Conservation (phyloP, 2,329 filamentous ascomycete genomes). For the Hansfordia pulvinata region DNA sequence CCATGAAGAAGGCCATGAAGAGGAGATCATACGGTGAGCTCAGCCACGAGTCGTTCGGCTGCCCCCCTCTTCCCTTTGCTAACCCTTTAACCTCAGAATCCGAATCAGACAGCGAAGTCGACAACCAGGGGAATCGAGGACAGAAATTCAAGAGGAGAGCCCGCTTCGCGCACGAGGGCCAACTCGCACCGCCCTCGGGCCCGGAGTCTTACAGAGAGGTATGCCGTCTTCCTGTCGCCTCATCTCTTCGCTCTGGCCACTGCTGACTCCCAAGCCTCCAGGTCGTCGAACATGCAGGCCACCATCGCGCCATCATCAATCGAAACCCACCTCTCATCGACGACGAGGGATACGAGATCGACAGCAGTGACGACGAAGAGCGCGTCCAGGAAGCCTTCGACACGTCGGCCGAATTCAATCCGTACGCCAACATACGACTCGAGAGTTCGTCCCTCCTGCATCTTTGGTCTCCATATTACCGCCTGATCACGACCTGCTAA, state of each 20-base stretch:
- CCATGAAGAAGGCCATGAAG: slow-evolving; percentile 55
- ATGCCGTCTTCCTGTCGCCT: slow-evolving; percentile 13
- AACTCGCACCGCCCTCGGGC: slow-evolving; percentile 51
- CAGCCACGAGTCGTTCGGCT: slow-evolving; percentile 1
- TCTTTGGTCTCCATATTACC: not conserved
- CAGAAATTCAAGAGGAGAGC: slow-evolving; percentile 69
- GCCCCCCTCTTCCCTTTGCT: slow-evolving; percentile 10
- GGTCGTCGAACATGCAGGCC: slow-evolving; percentile 62
- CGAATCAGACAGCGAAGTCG: slow-evolving; percentile 63
- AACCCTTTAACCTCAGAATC: slow-evolving; percentile 40
- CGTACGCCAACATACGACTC: slow-evolving; percentile 58
- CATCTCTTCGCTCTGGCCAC: not conserved
- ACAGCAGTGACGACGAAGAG: slow-evolving; percentile 58
- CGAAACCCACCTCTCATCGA: slow-evolving; percentile 61
- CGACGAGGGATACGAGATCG: slow-evolving; percentile 65
- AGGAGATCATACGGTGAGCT: slow-evolving; percentile 45
- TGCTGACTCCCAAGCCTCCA: slow-evolving; percentile 25
- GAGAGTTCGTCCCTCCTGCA: slow-evolving; percentile 40
- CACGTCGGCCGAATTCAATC: slow-evolving; percentile 55
- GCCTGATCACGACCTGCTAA: slow-evolving; percentile 6
- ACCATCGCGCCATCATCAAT: slow-evolving; percentile 58
- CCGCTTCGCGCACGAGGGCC: slow-evolving; percentile 56
- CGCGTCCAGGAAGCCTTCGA: slow-evolving; percentile 45
- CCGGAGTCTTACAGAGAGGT: slow-evolving; percentile 62
- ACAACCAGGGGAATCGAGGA: slow-evolving; percentile 58